These are phyloP conservation scores for Cucurbita maxima DNA, from an alignment of 306 rosid genomes.

Conservation along the genomic window DNA sequence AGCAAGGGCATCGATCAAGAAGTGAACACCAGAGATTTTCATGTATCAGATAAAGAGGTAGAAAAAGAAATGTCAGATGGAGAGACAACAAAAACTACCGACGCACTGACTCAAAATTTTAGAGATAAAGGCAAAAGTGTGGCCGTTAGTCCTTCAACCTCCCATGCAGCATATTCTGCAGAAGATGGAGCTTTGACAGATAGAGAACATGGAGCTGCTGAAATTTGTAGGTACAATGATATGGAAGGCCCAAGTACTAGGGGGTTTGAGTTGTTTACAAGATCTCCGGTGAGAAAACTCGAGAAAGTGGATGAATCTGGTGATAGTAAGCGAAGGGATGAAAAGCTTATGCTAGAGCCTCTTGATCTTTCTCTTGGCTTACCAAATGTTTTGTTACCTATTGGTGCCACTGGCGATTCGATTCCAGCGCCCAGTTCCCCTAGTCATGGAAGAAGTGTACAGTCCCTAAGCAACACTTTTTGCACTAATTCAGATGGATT, in stretches of 20 bases:
- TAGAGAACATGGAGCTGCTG: slow-evolving; percentile 35
- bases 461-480: slow-evolving; percentile 65
- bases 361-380: slow-evolving; percentile 90
- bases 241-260: slow-evolving; percentile 83
- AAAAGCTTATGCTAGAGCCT: slow-evolving; percentile 41
- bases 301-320: slow-evolving; percentile 39
- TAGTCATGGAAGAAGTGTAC: slow-evolving; percentile 66
- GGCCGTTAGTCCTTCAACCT: slow-evolving; percentile 25
- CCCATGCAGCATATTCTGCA: slow-evolving; percentile 29
- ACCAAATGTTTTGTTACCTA: slow-evolving; percentile 86
- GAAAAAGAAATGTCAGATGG: slow-evolving; percentile 23
- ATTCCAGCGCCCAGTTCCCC: slow-evolving; percentile 66
- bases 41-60: slow-evolving; percentile 23
- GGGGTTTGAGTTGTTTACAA: slow-evolving; percentile 72
- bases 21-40: slow-evolving; percentile 21
- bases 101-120: slow-evolving; percentile 21
- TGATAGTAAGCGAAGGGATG: slow-evolving; percentile 36
- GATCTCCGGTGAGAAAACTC: slow-evolving; percentile 62
- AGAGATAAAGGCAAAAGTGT: slow-evolving; percentile 84
- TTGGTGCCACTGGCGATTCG: slow-evolving; percentile 49
- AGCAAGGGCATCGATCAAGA: slow-evolving; percentile 31
- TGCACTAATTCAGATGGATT: slow-evolving; percentile 78
- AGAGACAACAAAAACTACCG: slow-evolving; percentile 16
- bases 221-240: slow-evolving; percentile 27
- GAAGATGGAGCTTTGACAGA: slow-evolving; percentile 39